Evolutionary conservation across 768 basidiomycete species (phyloP), one percentile per base, ranked within the genome.

Genomic region (Xerocomus brunneocitrinus): DNA sequence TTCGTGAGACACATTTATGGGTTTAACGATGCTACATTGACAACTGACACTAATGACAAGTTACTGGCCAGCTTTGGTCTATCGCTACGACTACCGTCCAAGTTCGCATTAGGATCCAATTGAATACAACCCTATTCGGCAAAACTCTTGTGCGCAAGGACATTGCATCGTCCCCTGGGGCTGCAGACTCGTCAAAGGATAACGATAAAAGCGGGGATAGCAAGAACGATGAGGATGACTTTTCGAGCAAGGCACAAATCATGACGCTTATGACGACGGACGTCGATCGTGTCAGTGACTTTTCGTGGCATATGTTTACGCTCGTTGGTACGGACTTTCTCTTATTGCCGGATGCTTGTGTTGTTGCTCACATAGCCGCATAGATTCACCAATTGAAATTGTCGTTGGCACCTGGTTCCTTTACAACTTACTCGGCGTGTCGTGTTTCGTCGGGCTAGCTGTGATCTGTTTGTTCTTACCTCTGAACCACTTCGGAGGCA

Each of bases 241-340:
- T 84, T 58, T 82, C 81, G 8, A 82, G 79, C 64, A 84, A 85
- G 63, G 80, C 82, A 6, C 82, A 95, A 71, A 84, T 97, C 61
- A 94, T 95, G 92, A 95, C 90, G 3, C 79, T 95, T 28, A 94
- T 95, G 89, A 95, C 93, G 6, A 93, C 91, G 5, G 93, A 97
- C 59, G 91, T 94, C 28, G 91, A 95, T 67, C 80, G 93, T 50
- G 85, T 95, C 56, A 83, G 86, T 67, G 90, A 95, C 47, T 90
- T 95, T 62, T 72, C 83, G 1, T 89, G 83, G 83, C 87, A 91
- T 65, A 58, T 87, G 48, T 91, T 88, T 64, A 74, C 85, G 1
- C 77, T 91, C 36, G 76, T 91, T 50, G 87, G 87, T 85, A 57
- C 46, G 79, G 63, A 14, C 12, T 27, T 31, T 34, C 8, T 35